Evolutionary conservation across 768 basidiomycete genomes (phyloP), one percentile per base, ranked within the genome.

Genomic region (Leucosporidium creatinivorum): DNA sequence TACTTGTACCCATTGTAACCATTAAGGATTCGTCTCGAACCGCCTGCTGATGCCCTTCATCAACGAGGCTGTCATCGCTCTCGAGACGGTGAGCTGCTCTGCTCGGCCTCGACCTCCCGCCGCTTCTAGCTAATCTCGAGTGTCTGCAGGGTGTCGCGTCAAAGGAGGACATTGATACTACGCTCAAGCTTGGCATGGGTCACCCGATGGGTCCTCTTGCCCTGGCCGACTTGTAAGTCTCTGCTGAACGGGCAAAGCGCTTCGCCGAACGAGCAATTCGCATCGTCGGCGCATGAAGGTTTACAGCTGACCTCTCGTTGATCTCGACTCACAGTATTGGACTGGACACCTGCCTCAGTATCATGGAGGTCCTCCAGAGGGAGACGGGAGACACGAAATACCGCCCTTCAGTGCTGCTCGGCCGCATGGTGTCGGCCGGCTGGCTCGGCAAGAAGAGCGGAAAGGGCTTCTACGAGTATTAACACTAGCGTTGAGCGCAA

Each of bases 321-420:
- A 23, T 23, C 19, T 7, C 52, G 39, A 19, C 17, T 13, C 63
- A 19, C 67, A 93, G 92, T 80, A 94, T 97, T 69, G 93, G 93
- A n/a, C 86, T 98, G 30, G 94, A 98, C 76, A 98, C 93, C 15
- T 97, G 94, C 77, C 84, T 96, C 18, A 86, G 89, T 4, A 96
- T 96, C 75, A 92, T 94, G 74, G 85, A 89, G 76, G 68, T 63
- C 5, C 63, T 96, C 8, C 89, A 93, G 72, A 84, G 83, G 60
- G 91, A 92, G 65, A 94, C 91, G 13, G 85, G 89, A 0, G 94
- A 98, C 79, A 89, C 89, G 13, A 98, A 98, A 78, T 97, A 98
- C 79, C 86, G 94, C 9, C 93, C 94, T 0, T 87, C 88, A 68
- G 82, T 93, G 30, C 82, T 98, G 23, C 83, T 98, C 13, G 89